Conservation (phyloP, 106 monocot genomes). For the Phalaenopsis equestris region DNA sequence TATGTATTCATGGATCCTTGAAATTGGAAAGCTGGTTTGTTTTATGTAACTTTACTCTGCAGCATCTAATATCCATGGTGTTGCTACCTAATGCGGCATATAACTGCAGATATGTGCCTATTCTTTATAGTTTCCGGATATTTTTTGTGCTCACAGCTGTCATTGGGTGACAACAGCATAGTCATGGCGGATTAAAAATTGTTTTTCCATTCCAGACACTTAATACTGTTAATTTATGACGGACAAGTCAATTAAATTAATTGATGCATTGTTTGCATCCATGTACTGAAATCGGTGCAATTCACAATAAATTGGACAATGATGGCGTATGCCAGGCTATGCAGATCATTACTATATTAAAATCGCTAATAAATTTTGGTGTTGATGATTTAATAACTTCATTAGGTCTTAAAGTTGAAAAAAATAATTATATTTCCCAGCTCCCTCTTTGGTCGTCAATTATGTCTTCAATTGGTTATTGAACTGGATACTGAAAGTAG, state of each 20-base stretch:
- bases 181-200: neutral
- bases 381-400: neutral
- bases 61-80: neutral
- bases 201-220: neutral
- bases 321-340: too few relatives aligned
- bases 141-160: neutral
- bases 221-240: neutral
- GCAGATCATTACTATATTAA: too few relatives aligned
- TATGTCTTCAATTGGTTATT: neutral
- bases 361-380: neutral
- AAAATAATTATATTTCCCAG: neutral
- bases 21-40: neutral
- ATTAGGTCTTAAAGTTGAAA: neutral
- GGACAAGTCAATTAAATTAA: neutral
- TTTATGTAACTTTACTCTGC: neutral
- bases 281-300: neutral
- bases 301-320: too few relatives aligned
- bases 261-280: neutral
- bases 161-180: neutral
- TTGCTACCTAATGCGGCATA: neutral
- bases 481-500: neutral
- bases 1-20: neutral
- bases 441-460: neutral
- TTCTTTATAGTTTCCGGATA: neutral
- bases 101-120: neutral